Evolutionary conservation across 495 filamentous ascomycete genomes (phyloP), one percentile per base, ranked within the genome.

Genomic region (Penicillium daleae): DNA sequence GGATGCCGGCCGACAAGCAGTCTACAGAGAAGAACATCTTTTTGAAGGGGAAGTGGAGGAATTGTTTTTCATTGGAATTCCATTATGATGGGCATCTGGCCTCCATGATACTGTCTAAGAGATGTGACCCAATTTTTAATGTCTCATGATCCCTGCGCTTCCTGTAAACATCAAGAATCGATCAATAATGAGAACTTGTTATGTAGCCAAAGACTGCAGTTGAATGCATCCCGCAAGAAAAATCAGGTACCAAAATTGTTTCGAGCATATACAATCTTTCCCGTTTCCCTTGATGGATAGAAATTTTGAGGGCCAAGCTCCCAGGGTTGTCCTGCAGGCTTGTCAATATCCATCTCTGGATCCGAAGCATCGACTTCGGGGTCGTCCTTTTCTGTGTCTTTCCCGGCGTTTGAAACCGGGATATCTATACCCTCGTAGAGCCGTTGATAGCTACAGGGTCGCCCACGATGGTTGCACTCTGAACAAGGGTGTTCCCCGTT

Each of bases 361-460:
- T 49, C 17, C 22, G 37, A 12, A 8, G 27, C 27, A 15, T 26
- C 35, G 26, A 31, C 6, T 15, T 15, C 22, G 22, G n/a, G 21
- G 13, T 15, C 9, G 3, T 49, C 9, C 7, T 31, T 60, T 26
- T 39, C 57, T 29, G n/a, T 37, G 7, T 53, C n/a, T 3, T 33
- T 13, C 29, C 56, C 44, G 10, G 31, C 6, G 35, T 6, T 53
- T 5, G 50, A 33, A 2, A 21, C 3, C 26, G 53, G 40, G 5
- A 26, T 24, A 21, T 46, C 21, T 17, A 54, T 55, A 21, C 48
- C 55, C 22, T 63, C 54, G 10, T 40, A 26, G 0, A 76, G 63
- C 3, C 70, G 73, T 33, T 69, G 62, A 39, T 76, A 78, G n/a
- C 71, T 71, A 55, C 76, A 78, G 5, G n/a, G 4, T 40, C 61